These are phyloP conservation scores for Eucalyptus shirleyi DNA, from an alignment of 345 rosid genomes.

Conservation along the genomic window DNA sequence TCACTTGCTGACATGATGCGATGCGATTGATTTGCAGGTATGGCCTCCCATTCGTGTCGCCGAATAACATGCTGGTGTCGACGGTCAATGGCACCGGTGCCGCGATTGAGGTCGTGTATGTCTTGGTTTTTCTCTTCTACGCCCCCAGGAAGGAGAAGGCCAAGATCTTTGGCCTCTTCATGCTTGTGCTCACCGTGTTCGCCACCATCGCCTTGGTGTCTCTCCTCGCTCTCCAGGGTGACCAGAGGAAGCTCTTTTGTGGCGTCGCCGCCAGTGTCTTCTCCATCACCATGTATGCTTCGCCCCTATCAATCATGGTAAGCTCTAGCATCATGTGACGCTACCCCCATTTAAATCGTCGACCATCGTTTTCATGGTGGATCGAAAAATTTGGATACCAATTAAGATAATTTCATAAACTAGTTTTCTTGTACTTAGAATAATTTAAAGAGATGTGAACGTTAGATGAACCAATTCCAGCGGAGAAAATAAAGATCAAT, in stretches of 20 bases:
- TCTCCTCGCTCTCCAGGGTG: constrained; percentile 54
- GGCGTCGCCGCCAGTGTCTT: constrained; percentile 77
- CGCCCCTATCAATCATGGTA: constrained; percentile 97
- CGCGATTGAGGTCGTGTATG: constrained; percentile 57
- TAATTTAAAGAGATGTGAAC: not conserved
- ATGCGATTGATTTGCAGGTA: not conserved
- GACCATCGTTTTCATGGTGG: not conserved
- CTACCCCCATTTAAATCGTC: not conserved
- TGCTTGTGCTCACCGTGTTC: constrained; percentile 40
- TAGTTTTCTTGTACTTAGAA: not conserved
- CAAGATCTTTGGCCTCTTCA: constrained; percentile 54
- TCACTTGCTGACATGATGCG: not conserved
- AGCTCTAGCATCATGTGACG: not conserved
- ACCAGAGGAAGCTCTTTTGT: constrained; percentile 60
- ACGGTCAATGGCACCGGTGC: constrained; percentile 19
- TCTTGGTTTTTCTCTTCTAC: constrained; percentile 40
- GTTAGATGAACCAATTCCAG: too few species aligned
- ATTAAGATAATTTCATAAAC: not conserved
- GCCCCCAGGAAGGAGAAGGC: constrained; percentile 70
- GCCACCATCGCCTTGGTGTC: constrained; percentile 52
- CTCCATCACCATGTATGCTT: constrained; percentile 92
- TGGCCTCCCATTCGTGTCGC: not conserved
- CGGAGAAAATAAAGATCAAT: too few species aligned
- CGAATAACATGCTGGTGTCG: not conserved
- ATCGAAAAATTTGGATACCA: not conserved